Evolutionary conservation across 2,329 filamentous ascomycete genomes (phyloP).

Genomic region (Colletotrichum scovillei): DNA sequence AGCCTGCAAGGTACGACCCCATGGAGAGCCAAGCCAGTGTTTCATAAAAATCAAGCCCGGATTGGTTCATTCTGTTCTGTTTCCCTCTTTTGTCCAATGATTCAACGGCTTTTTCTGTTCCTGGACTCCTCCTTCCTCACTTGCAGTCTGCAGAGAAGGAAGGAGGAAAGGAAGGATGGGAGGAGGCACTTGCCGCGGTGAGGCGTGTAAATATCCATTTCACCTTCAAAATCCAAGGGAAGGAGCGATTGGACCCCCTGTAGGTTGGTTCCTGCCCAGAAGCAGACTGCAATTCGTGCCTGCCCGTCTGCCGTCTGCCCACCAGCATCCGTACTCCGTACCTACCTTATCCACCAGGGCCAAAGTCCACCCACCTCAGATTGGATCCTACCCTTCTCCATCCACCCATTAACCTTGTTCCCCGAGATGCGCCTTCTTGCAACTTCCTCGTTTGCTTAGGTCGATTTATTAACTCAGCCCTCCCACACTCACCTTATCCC

Average conservation of each 20-base stretch:
- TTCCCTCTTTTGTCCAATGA: slow-evolving; percentile 27
- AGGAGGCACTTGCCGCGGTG: neutral
- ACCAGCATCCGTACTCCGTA: neutral
- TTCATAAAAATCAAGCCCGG: slow-evolving; percentile 25
- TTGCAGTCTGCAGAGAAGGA: slow-evolving; percentile 2
- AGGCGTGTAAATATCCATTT: slow-evolving; percentile 19
- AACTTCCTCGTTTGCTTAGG: neutral
- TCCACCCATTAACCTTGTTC: slow-evolving; percentile 17
- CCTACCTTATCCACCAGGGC: neutral
- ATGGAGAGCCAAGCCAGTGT: slow-evolving; percentile 25
- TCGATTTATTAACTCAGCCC: slow-evolving; percentile 17
- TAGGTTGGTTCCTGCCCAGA: neutral
- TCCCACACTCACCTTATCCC: slow-evolving; percentile 7
- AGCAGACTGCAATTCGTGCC: neutral
- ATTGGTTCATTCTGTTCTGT: slow-evolving; percentile 26
- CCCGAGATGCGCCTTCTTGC: slow-evolving; percentile 13
- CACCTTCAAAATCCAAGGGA: neutral
- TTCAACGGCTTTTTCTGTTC: slow-evolving; percentile 17
- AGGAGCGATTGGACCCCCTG: slow-evolving; percentile 6
- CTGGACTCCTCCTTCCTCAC: neutral
- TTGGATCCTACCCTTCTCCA: slow-evolving; percentile 4
- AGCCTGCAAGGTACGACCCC: slow-evolving; percentile 31
- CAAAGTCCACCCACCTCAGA: slow-evolving; percentile 1
- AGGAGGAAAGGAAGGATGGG: neutral
- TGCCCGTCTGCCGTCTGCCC: neutral